A percentile compares a stretch with the other conserved stretches of the same genome.
phyloP scores from a whole-genome alignment of 1,139 yeast species.

The Debaryomyces coudertii region DNA sequence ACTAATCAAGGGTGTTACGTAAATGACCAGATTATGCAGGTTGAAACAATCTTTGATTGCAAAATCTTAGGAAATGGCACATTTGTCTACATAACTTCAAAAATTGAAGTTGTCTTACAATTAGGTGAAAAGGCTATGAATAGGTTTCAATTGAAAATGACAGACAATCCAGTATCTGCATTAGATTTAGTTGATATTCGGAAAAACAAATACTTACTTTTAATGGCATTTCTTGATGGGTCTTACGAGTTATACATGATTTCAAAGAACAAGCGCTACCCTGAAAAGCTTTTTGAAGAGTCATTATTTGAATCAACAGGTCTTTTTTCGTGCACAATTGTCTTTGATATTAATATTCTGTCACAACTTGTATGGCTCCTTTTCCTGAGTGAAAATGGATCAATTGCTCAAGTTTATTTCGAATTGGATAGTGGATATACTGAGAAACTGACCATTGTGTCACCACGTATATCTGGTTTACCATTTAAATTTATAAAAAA shows the following conservation, averaged over 20 bases:
- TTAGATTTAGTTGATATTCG: conserved; percentile 16
- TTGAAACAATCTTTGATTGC: neutral
- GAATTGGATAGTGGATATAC: conserved; percentile 10
- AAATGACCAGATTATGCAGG: neutral
- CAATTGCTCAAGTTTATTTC: conserved; percentile 17
- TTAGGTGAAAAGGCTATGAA: neutral
- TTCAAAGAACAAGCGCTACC: conserved; percentile 8
- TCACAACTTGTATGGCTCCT: conserved; percentile 18
- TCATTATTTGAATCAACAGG: conserved; percentile 1
- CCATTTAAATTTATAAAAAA: conserved; percentile 20
- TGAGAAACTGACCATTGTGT: conserved; percentile 7
- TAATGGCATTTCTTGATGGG: conserved; percentile 22
- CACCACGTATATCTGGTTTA: conserved; percentile 15
- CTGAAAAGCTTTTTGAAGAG: conserved; percentile 13
- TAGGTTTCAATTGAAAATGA: neutral
- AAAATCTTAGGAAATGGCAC: conserved; percentile 2
- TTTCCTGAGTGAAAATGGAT: conserved; percentile 19
- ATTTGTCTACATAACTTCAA: neutral
- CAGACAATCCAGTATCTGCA: conserved; percentile 10
- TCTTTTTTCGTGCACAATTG: conserved; percentile 9
- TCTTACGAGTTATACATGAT: conserved; percentile 15
- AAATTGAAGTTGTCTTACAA: neutral
- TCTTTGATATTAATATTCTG: neutral
- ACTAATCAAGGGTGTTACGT: neutral
- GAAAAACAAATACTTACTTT: conserved; percentile 14